Evolutionary conservation across 768 basidiomycete species (phyloP).

Genomic region (Kwoniella bestiolae): DNA sequence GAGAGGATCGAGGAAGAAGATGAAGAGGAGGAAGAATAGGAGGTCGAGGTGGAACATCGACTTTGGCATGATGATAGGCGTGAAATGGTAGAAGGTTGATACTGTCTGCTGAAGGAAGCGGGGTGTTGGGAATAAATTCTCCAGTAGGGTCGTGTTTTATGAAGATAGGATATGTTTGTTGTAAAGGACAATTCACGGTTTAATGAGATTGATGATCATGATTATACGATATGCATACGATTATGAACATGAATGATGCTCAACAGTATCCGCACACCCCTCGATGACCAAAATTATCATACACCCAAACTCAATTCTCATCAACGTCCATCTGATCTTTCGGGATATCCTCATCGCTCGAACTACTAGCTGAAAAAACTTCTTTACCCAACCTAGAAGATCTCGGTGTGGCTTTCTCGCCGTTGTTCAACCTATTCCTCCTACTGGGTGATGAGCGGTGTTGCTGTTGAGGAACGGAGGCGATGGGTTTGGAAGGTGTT

Average conservation of each 20-base stretch:
- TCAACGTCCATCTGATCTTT: conserved; percentile 43
- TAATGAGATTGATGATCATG: background rate
- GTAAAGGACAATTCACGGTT: background rate
- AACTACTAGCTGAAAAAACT: conserved; percentile 33
- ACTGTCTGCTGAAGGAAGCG: too few relatives aligned
- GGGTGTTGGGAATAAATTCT: too few relatives aligned
- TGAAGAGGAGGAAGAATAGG: background rate
- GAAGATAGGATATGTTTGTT: too few relatives aligned
- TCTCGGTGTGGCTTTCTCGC: conserved; percentile 37
- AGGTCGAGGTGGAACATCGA: too few relatives aligned
- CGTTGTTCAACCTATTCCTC: conserved; percentile 16
- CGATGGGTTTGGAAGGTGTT: conserved; percentile 19
- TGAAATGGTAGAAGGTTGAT: too few relatives aligned
- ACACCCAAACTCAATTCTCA: conserved; percentile 26
- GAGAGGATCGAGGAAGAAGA: conserved; percentile 3
- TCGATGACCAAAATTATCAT: too few relatives aligned
- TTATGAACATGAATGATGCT: background rate
- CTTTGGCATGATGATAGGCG: too few relatives aligned
- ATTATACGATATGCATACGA: background rate
- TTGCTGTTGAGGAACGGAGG: conserved; percentile 21
- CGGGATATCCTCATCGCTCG: conserved; percentile 22
- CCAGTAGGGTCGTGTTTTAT: too few relatives aligned
- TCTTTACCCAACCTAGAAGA: conserved; percentile 41
- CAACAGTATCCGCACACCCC: background rate
- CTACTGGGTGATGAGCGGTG: conserved; percentile 35